Evolutionary conservation across 495 filamentous ascomycete genomes (phyloP), one percentile per base, ranked within the genome.

Genomic region (Talaromyces nanjingensis): DNA sequence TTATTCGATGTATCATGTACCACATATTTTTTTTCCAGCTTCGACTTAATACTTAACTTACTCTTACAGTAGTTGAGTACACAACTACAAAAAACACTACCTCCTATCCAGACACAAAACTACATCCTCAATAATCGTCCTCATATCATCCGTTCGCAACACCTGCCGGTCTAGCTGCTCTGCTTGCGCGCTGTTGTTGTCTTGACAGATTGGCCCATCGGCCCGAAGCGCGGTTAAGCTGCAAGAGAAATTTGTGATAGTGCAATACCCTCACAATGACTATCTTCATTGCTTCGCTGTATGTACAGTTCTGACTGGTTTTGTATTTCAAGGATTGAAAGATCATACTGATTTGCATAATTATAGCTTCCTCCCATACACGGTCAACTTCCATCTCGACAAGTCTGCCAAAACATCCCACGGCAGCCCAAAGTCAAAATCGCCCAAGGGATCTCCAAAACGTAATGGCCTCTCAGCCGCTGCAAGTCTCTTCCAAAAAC

Each of bases 211-310:
- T 42, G 37, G 37, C 37, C 2, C 9, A 54, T 54, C 49, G 18
- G 18, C 12, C 24, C 53, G 20, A 56, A 56, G 27, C 24, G 20
- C 53, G 16, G 16, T 6, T 56, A 27, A 54, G 20, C 27, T 27
- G 4, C 18, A 12, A 12, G 52, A 56, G 29, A 34, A 39, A n/a
- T 60, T 27, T 18, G 25, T 25, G 52, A 27, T 7, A 54, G 52
- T 7, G 24, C 25, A 16, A 24, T 39, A 14, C 14, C 20, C 49
- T 70, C 80, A 85, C 60, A 65, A 92, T 92, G 90, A 92, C 90
- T 6, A 84, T 91, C 74, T 91, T 92, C 70, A 84, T 93, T 63
- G 89, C 84, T 67, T 91, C 90, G n/a, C 79, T 93, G 90, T 93
- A 83, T 81, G 59, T 61, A 59, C n/a, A 55, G 45, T 60, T 58